Percentiles rank a stretch among this genome's conserved stretches.
Conservation (phyloP, 2,329 filamentous ascomycete species). For the Monascus ruber region DNA sequence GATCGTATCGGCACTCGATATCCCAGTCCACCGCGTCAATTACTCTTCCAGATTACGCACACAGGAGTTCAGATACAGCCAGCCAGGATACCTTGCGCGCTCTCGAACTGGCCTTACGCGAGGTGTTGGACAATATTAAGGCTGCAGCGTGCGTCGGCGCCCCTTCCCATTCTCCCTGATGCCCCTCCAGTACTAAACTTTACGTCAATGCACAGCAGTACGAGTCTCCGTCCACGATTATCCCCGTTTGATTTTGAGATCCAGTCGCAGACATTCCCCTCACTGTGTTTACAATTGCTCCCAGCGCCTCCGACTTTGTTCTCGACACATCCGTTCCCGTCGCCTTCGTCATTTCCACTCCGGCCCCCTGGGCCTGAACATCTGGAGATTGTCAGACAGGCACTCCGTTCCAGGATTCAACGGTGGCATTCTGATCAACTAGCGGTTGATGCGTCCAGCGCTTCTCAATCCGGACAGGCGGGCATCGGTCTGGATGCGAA, state of each 20-base stretch:
- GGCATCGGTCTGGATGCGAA: conserved; percentile 20
- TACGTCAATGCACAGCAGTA: conserved; percentile 19
- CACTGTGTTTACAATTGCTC: conserved; percentile 70
- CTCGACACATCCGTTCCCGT: conserved; percentile 67
- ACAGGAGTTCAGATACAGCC: conserved; percentile 51
- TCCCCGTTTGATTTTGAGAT: conserved; percentile 69
- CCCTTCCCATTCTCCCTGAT: neutral
- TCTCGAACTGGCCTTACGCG: conserved; percentile 71
- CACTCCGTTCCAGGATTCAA: conserved; percentile 56
- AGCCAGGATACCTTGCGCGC: conserved; percentile 76
- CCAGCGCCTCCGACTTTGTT: conserved; percentile 72
- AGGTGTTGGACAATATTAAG: conserved; percentile 68
- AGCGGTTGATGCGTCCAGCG: conserved; percentile 17
- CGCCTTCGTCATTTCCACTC: conserved; percentile 69
- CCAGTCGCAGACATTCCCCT: conserved; percentile 72
- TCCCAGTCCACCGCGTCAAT: conserved; percentile 22
- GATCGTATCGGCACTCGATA: conserved; percentile 16
- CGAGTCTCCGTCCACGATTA: conserved; percentile 29
- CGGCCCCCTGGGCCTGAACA: conserved; percentile 63
- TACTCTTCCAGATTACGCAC: conserved; percentile 41
- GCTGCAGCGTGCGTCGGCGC: conserved; percentile 61
- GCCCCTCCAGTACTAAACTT: no score
- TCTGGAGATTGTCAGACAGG: conserved; percentile 56
- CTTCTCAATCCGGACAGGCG: conserved; percentile 34
- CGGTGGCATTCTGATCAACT: conserved; percentile 47